Evolutionary conservation across 2,329 filamentous ascomycete genomes (phyloP).

Genomic region (Fusarium aywerte): DNA sequence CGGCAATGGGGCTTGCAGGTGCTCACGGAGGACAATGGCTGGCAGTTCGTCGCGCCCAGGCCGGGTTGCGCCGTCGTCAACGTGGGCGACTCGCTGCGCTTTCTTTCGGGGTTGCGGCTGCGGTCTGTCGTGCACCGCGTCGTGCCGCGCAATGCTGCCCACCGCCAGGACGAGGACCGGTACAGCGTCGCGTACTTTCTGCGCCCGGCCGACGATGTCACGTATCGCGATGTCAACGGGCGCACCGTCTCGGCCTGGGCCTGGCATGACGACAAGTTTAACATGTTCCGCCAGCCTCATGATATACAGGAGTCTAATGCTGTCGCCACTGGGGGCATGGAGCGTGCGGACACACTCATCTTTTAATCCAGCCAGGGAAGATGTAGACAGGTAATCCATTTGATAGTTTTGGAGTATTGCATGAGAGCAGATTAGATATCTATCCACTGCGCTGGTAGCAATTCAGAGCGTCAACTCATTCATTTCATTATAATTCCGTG

Average conservation of each 20-base stretch:
- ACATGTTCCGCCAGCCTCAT: not conserved
- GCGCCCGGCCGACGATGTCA: constrained; percentile 7
- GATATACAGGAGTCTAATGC: constrained; percentile 4
- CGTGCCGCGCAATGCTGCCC: not conserved
- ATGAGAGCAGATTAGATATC: constrained; percentile 1
- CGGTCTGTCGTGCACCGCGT: constrained; percentile 11
- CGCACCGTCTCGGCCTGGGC: not conserved
- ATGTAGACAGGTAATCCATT: constrained; percentile 3
- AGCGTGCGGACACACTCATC: constrained; percentile 6
- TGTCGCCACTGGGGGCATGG: constrained; percentile 12
- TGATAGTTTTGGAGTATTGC: not conserved
- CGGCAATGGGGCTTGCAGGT: constrained; percentile 11
- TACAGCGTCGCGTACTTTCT: constrained; percentile 7
- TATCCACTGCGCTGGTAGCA: not conserved
- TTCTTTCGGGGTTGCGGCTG: constrained; percentile 5
- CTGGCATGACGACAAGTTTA: constrained; percentile 2
- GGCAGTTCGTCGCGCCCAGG: constrained; percentile 7
- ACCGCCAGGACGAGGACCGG: not conserved
- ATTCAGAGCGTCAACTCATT: not conserved
- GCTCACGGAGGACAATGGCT: not conserved
- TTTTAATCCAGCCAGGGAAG: constrained; percentile 3
- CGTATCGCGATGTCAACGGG: constrained; percentile 3
- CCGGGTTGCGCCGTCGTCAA: constrained; percentile 5
- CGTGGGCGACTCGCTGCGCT: constrained; percentile 10
- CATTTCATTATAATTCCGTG: not conserved